These are phyloP conservation scores for Musa schizocarpa DNA, from an alignment of 176 grass and related monocot genomes.

Conservation along the genomic window DNA sequence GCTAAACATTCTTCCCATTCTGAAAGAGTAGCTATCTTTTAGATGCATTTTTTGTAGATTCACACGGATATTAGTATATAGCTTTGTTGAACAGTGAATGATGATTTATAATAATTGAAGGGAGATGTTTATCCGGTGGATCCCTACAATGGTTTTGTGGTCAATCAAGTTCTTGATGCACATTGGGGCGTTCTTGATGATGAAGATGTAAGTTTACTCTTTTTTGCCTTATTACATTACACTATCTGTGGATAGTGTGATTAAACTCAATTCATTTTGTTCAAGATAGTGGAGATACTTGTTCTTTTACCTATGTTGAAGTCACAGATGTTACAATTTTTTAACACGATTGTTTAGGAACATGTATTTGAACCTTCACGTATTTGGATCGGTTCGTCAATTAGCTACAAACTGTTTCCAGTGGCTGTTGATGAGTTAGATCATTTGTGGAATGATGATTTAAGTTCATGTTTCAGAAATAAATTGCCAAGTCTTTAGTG, in stretches of 20 bases:
- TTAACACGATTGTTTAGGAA: too few species aligned
- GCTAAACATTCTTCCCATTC: neutral
- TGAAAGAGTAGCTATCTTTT: neutral
- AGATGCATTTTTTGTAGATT: neutral
- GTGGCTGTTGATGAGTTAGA: too few species aligned
- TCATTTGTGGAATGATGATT: too few species aligned
- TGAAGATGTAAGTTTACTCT: constrained; percentile 66
- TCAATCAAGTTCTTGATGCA: constrained; percentile 84
- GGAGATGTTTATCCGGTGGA: constrained; percentile 98
- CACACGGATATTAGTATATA: neutral
- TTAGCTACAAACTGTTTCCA: too few species aligned
- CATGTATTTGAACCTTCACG: too few species aligned
- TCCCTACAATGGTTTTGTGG: constrained; percentile 35
- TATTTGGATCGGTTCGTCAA: too few species aligned
- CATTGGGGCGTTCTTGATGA: constrained; percentile 91
- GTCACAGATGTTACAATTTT: too few species aligned
- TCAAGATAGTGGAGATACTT: too few species aligned
- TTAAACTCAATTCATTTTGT: too few species aligned
- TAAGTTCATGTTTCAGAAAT: too few species aligned
- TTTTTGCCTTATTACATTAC: neutral
- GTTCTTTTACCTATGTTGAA: too few species aligned
- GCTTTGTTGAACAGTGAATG: neutral
- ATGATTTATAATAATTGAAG: constrained; percentile 30
- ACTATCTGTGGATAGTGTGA: too few species aligned
- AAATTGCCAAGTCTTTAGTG: neutral